Base-by-base conservation (phyloP, 1,284 basidiomycete genomes). In the Sporisorium graminicola region DNA sequence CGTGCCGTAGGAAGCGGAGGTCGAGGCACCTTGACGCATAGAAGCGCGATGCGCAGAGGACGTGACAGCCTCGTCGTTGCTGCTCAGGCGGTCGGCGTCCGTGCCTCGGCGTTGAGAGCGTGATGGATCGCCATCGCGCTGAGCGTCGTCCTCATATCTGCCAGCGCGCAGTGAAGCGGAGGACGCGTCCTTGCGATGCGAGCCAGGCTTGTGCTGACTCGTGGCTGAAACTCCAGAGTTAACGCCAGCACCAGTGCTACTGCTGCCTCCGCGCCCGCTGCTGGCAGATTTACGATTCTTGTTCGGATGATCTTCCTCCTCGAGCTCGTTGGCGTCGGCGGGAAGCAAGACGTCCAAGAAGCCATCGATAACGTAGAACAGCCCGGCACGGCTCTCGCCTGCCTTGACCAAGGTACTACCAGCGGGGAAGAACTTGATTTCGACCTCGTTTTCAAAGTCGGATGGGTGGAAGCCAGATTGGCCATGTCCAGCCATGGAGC, bases 291-390 rank as follows among this genome's bases (percentile, higher is more conserved):
- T 67, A 26, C 43, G 33, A 7, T 22, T 35, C 37, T 42, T 58
- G 22, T 46, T 58, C 4, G 61, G 53, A 24, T 49, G 63, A 24
- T 71, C 74, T 7, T 75, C 65, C 18, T 72, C 87, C 12, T 90
- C 87, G 4, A 76, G 68, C 62, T 72, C 65, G 35, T 71, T 76
- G 16, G 68, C 40, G 1, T 76, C 68, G 2, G 88, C 86, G 2
- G 93, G 93, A 47, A 96, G 88, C 33, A 93, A 88, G 47, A 98
- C 94, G 81, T 99, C 96, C 43, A 99, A 87, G 86, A 98, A 95
- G 0, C 96, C 96, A 77, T 99, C 97, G 53, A 99, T 97, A 47
- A 99, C 95, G 82, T 96, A 99, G 88, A 96, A 99, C 27, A 99
- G 88, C 10, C 96, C 96, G 44, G 93, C 93, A 75, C 94, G 92